These are phyloP conservation scores for Trichocomaceae sp. DNA, from an alignment of 2,329 filamentous ascomycete species.

Conservation along the genomic window DNA sequence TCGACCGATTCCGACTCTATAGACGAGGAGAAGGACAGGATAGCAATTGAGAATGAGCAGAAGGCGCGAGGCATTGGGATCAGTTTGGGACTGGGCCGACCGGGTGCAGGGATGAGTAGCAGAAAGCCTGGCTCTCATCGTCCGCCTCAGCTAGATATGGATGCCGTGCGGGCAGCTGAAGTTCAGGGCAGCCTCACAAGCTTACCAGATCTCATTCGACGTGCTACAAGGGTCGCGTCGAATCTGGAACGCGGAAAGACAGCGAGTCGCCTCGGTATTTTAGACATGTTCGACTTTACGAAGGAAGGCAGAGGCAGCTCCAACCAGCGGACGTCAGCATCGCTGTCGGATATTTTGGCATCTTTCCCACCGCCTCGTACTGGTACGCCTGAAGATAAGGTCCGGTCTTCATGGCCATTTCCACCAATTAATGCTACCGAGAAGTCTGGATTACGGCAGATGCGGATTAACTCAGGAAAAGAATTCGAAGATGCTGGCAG, in stretches of 20 bases:
- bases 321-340: slow-evolving; percentile 42
- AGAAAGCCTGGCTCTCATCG: slow-evolving; percentile 33
- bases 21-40: slow-evolving; percentile 15
- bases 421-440: slow-evolving; percentile 23
- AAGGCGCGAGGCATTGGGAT: slow-evolving; percentile 20
- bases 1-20: slow-evolving; percentile 11
- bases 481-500: slow-evolving; percentile 17
- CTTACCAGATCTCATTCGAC: slow-evolving; percentile 79
- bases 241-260: slow-evolving; percentile 79
- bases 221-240: slow-evolving; percentile 77
- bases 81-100: slow-evolving; percentile 21
- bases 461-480: slow-evolving; percentile 18
- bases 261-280: slow-evolving; percentile 51
- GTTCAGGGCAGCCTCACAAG: slow-evolving; percentile 85
- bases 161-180: slow-evolving; percentile 73
- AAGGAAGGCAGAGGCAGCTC: slow-evolving; percentile 19
- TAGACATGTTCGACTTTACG: slow-evolving; percentile 40
- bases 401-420: slow-evolving; percentile 31
- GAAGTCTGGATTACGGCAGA: slow-evolving; percentile 29
- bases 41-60: slow-evolving; percentile 18
- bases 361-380: slow-evolving; percentile 55
- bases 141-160: slow-evolving; percentile 73
- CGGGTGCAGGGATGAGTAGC: slow-evolving; percentile 34
- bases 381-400: slow-evolving; percentile 39
- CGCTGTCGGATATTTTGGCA: slow-evolving; percentile 58